These are phyloP conservation scores for Hemerocallis citrina DNA, from an alignment of 106 monocot species.

Conservation along the genomic window DNA sequence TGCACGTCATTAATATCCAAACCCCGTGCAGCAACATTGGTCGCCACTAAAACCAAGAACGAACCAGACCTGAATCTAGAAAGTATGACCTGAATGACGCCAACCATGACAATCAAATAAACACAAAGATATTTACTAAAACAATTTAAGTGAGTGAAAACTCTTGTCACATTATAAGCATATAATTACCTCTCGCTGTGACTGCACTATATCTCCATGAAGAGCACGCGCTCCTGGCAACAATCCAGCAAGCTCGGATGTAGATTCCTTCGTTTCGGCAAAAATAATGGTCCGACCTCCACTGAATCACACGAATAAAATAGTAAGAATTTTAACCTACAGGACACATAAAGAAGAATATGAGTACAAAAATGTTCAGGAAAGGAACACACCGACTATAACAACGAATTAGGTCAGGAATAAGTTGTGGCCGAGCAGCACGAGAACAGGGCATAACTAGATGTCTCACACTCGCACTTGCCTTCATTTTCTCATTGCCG, in stretches of 20 bases:
- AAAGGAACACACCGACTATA: conserved; percentile 66
- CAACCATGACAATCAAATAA: not conserved
- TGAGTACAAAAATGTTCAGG: not conserved
- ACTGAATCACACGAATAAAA: conserved; percentile 30
- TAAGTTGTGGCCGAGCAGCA: conserved; percentile 65
- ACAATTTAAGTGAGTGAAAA: not conserved
- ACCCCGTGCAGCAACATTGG: conserved; percentile 95
- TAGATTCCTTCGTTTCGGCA: conserved; percentile 91
- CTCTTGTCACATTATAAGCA: not conserved
- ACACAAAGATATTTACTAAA: not conserved
- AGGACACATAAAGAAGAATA: not conserved
- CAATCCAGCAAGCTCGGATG: conserved; percentile 81
- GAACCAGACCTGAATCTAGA: conserved; percentile 80
- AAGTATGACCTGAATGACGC: conserved; percentile 70
- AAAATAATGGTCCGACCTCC: conserved; percentile 95
- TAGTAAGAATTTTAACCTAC: not conserved
- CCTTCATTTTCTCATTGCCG: conserved; percentile 92
- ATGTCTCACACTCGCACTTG: conserved; percentile 89
- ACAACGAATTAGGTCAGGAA: conserved; percentile 88
- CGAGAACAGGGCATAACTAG: conserved; percentile 81
- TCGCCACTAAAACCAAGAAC: conserved; percentile 82
- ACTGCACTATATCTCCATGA: conserved; percentile 80
- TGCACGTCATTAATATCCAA: conserved; percentile 98
- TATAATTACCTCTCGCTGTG: conserved; percentile 80
- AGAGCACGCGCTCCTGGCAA: conserved; percentile 77